Base-by-base conservation (phyloP, 805 yeast genomes). In the Brettanomyces bruxellensis region DNA sequence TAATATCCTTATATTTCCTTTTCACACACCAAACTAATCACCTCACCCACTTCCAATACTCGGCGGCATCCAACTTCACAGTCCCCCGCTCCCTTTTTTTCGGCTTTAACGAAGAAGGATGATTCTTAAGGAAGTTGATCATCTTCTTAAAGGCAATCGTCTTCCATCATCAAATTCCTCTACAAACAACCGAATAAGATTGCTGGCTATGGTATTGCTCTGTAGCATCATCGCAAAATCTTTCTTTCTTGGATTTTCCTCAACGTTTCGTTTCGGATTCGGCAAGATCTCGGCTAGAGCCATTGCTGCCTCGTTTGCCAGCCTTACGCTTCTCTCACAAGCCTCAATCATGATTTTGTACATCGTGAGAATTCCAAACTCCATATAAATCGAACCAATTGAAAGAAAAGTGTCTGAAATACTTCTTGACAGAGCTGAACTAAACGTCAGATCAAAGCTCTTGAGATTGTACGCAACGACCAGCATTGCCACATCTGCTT, bases 351-450 rank as follows among this genome's bases (percentile, higher is more conserved):
- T 24, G 18, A 24, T 41, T 47, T 67, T 67, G 41, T 75, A 53
- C n/a, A 75, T 48, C 46, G 67, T 66, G 44, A 64, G 67, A 7
- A 72, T 47, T 0, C 74, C 75, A 51, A 67, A 65, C 39, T 69
- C 66, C 41, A 56, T 55, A 47, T 61, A 62, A 14, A 59, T 56
- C 30, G 52, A 36, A 34, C 59, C 38, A 38, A 49, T 54, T 7
- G 51, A 52, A 34, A 49, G 38, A 14, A 58, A 28, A 12, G 54
- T 51, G 34, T 51, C 50, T 13, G 43, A 25, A 49, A 25, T 13
- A 44, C 4, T 47, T 45, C 36, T 40, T 51, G 42, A 47, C 49
- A 36, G 46, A 55, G 25, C 12, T 25, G 11, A 35, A 34, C 36
- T 46, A 6, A 34, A 36, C 5, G 22, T 13, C 23, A 18, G 34